Percentiles rank a stretch among this genome's conserved stretches.
Evolutionary conservation across 2,329 filamentous ascomycete species (phyloP).

Genomic region (Ophiostoma fasciatum): DNA sequence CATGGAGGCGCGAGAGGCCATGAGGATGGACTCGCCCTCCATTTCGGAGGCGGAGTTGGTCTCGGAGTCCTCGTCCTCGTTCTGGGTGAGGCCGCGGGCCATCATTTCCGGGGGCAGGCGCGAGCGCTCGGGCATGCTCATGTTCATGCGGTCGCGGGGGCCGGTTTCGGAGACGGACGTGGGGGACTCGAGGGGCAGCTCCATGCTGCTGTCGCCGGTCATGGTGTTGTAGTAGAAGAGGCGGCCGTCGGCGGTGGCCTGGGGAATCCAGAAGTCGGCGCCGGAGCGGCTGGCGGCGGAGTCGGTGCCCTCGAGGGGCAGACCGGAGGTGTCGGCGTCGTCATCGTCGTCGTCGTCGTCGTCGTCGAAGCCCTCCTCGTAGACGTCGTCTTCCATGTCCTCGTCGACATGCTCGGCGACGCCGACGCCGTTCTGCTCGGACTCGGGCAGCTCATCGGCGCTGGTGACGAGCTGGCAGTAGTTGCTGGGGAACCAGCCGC

Average conservation of each 20-base stretch:
- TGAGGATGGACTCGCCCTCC: conserved; percentile 61
- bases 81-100: conserved; percentile 64
- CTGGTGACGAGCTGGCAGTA: conserved; percentile 81
- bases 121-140: conserved; percentile 77
- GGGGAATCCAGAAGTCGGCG: conserved; percentile 96
- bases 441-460: conserved; percentile 56
- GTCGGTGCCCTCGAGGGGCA: conserved; percentile 55
- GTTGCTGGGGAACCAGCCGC: conserved; percentile 98
- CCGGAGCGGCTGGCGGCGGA: conserved; percentile 54
- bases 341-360: conserved; percentile 45
- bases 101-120: conserved; percentile 83
- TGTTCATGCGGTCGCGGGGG: conserved; percentile 76
- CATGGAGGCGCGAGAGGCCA: conserved; percentile 52
- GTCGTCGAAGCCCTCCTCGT: conserved; percentile 53
- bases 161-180: conserved; percentile 66
- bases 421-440: conserved; percentile 37
- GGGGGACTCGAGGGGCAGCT: conserved; percentile 84
- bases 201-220: conserved; percentile 88
- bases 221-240: conserved; percentile 98
- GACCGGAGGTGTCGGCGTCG: conserved; percentile 25
- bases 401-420: conserved; percentile 42
- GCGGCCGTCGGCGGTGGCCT: conserved; percentile 83
- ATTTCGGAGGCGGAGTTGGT: conserved; percentile 70
- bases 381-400: conserved; percentile 52
- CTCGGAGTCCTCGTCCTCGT: conserved; percentile 84